These are phyloP conservation scores for Stachybotrys echinatus DNA, from an alignment of 2,329 filamentous ascomycete genomes.

Conservation along the genomic window DNA sequence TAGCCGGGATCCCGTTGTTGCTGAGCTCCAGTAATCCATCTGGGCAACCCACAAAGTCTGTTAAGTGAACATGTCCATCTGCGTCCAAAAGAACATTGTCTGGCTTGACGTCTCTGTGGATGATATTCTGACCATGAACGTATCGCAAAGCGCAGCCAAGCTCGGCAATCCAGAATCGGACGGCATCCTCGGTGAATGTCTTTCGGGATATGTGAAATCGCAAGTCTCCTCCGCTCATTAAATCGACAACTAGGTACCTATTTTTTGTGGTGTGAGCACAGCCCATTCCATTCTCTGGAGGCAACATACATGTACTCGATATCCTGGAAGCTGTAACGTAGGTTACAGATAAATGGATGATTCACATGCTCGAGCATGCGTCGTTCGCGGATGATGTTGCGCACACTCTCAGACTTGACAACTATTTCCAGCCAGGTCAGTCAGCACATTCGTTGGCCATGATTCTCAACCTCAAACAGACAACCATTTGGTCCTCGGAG, in stretches of 20 bases:
- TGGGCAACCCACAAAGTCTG: slow-evolving; percentile 74
- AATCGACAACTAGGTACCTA: slow-evolving; percentile 94
- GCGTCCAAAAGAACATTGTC: slow-evolving; percentile 86
- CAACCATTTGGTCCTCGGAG: too few relatives aligned
- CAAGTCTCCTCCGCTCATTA: slow-evolving; percentile 96
- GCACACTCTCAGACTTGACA: slow-evolving; percentile 93
- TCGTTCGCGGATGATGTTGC: slow-evolving; percentile 95
- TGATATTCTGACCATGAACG: slow-evolving; percentile 79
- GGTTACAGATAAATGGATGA: slow-evolving; percentile 95
- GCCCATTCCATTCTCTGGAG: not conserved
- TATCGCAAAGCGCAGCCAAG: slow-evolving; percentile 87
- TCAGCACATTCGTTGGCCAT: slow-evolving; percentile 12
- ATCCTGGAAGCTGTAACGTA: slow-evolving; percentile 98
- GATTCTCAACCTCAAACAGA: not conserved
- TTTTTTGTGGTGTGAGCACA: not conserved
- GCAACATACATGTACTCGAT: slow-evolving; percentile 87
- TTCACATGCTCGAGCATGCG: slow-evolving; percentile 98
- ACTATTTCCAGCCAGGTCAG: slow-evolving; percentile 47
- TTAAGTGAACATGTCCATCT: slow-evolving; percentile 92
- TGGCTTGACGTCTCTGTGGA: slow-evolving; percentile 87
- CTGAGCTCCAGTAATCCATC: not conserved
- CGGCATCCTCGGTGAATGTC: slow-evolving; percentile 94
- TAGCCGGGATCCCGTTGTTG: not conserved
- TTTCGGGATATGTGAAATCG: slow-evolving; percentile 97
- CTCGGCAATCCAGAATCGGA: slow-evolving; percentile 95